phyloP scores from a whole-genome alignment of 352 stramenopile genomes.

The Globisporangium megalacanthum region DNA sequence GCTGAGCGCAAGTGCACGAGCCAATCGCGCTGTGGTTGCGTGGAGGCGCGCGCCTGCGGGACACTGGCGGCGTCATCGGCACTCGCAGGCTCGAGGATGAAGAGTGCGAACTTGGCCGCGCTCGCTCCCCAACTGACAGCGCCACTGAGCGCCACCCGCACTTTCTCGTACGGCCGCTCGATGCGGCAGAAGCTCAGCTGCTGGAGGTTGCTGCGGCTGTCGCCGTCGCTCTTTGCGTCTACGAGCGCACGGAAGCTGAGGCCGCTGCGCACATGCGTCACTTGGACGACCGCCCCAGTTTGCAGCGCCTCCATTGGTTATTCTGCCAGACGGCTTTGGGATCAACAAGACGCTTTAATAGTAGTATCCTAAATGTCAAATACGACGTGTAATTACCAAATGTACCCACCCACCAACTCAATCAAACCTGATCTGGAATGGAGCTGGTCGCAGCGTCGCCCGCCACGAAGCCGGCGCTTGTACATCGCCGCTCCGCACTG shows the following conservation, averaged over 20 bases:
- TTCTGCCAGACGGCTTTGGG: too few relatives aligned
- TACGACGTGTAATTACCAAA: too few relatives aligned
- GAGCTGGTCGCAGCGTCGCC: background rate
- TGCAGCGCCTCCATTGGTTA: slow-evolving; percentile 17
- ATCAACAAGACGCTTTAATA: too few relatives aligned
- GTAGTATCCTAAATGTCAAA: too few relatives aligned
- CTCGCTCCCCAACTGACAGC: slow-evolving; percentile 54
- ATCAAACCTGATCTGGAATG: background rate
- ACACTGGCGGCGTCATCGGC: background rate
- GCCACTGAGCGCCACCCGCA: slow-evolving; percentile 68
- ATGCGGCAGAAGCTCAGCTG: slow-evolving; percentile 55
- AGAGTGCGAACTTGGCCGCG: slow-evolving; percentile 61
- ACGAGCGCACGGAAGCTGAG: slow-evolving; percentile 46
- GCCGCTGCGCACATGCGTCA: slow-evolving; percentile 33
- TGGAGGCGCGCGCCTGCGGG: background rate
- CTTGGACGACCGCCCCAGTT: slow-evolving; percentile 56
- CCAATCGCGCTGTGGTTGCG: background rate
- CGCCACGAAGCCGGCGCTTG: background rate
- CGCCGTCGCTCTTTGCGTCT: slow-evolving; percentile 29
- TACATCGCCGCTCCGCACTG: slow-evolving; percentile 32
- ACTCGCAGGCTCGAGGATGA: slow-evolving; percentile 40
- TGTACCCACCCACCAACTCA: too few relatives aligned
- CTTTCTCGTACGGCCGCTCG: slow-evolving; percentile 69
- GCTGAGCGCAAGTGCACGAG: slow-evolving; percentile 41
- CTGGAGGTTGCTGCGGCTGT: background rate